Evolutionary conservation across 2,329 filamentous ascomycete species (phyloP), one percentile per base, ranked within the genome.

Genomic region (Colletotrichum shisoi): DNA sequence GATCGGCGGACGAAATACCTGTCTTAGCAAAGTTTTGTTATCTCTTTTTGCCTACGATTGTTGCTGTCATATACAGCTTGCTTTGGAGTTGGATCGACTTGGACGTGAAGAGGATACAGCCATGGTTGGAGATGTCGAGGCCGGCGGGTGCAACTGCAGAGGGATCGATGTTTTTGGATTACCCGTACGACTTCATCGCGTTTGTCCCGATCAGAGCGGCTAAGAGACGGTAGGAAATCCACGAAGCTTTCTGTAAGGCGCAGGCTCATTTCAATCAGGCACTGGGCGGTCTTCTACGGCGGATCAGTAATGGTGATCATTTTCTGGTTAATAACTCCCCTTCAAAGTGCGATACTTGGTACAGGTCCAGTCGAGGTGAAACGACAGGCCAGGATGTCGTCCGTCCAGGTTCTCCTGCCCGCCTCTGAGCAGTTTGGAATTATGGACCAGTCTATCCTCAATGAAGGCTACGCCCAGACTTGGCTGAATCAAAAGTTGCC

Each of bases 1-100:
- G 69, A 0, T 67, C 74, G 0, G 46, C 67, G 0, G 62, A 78
- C 0, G 75, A 75, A 0, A 72, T 87, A 0, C 78, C 85, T 0
- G 2, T 75, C 0, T 67, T 70, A 1, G 74, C 73, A 0, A 78
- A 70, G 0, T 79, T 85, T 4, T 62, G 74, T 0, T 87, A 85
- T n/a, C 71, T 83, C 0, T 87, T 86, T 53, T 70, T 83, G 0
- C 86, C 87, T 0, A 89, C 83, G 0, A 77, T 88, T 0, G 57
- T 87, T 0, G 82, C 85, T 0, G 82, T 89, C 0, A 7, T 84
- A 0, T 89, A 86, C 68, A 84, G 85, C 45, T 78, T 88, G 1
- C 52, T 83, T 0, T 89, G 86, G 85, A 81, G 78, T 3, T 87
- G 86, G 85, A 79, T 88, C 0, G 87, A 89, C 57, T 72, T 89